Percentiles rank a stretch among this genome's conserved stretches.
Conservation (phyloP, 768 basidiomycete species). For the Rhodocollybia butyracea region DNA sequence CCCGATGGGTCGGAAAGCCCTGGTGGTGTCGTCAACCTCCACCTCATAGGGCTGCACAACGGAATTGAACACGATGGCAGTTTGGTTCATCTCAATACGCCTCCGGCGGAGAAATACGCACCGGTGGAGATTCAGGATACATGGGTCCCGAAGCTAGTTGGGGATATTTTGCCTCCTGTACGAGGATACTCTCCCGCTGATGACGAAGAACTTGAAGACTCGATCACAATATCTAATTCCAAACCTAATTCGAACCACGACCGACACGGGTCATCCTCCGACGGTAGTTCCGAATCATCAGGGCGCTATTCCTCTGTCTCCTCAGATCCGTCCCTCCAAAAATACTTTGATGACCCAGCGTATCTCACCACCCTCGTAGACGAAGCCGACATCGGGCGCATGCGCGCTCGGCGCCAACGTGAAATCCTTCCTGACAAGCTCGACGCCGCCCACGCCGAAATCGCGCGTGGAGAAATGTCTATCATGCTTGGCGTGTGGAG, state of each 20-base stretch:
- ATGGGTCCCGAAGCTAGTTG: constrained; percentile 36
- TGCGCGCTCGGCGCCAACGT: constrained; percentile 50
- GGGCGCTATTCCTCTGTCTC: too few species aligned
- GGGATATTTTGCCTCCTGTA: constrained; percentile 25
- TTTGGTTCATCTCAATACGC: constrained; percentile 51
- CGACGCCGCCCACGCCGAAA: constrained; percentile 48
- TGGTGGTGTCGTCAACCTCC: constrained; percentile 17
- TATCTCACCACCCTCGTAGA: constrained; percentile 24
- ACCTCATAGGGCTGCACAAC: constrained; percentile 45
- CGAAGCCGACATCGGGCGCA: constrained; percentile 42
- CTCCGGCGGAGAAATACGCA: constrained; percentile 38
- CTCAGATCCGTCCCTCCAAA: background rate
- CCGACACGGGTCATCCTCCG: background rate
- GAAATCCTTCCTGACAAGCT: constrained; percentile 32
- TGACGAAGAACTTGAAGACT: too few species aligned
- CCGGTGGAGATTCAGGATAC: constrained; percentile 33
- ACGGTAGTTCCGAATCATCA: background rate
- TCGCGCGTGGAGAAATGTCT: constrained; percentile 67
- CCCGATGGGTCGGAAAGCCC: background rate
- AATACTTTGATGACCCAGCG: background rate
- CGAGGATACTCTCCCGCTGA: constrained; percentile 25
- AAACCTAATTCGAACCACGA: constrained; percentile 9
- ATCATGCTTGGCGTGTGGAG: constrained; percentile 60
- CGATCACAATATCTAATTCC: too few species aligned
- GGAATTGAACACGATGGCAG: constrained; percentile 59